Conservation (phyloP, 495 filamentous ascomycete genomes). For the Hypoxylon fuscum region DNA sequence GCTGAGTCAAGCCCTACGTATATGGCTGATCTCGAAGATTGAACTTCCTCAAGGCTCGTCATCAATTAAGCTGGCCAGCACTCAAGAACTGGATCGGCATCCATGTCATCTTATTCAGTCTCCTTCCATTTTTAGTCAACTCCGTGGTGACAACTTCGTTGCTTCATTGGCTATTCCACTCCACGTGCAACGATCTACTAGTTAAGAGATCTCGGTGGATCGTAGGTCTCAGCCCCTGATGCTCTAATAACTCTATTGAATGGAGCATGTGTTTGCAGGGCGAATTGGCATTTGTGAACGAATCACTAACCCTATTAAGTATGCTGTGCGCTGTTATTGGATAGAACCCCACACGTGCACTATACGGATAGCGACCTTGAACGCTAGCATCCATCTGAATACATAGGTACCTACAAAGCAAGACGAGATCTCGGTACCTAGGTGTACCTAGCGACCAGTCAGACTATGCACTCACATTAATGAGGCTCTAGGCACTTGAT, state of each 20-base stretch:
- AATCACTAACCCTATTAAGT: background rate
- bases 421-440: no score
- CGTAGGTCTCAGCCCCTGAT: background rate
- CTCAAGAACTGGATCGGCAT: background rate
- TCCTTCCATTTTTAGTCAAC: constrained; percentile 20
- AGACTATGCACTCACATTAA: no score
- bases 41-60: constrained; percentile 1
- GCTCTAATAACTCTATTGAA: constrained; percentile 1
- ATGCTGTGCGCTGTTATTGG: constrained; percentile 10
- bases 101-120: background rate
- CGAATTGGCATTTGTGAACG: constrained; percentile 7
- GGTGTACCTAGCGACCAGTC: no score
- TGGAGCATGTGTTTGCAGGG: constrained; percentile 13
- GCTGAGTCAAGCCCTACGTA: constrained; percentile 29
- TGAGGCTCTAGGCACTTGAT: no score
- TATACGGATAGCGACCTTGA: background rate
- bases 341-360: constrained; percentile 17
- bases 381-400: background rate
- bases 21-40: constrained; percentile 19
- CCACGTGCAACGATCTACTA: constrained; percentile 16
- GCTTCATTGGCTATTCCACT: constrained; percentile 8
- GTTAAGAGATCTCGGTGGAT: background rate
- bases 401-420: no score
- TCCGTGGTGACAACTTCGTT: background rate
- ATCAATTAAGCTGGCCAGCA: background rate